A percentile compares a stretch with the other conserved stretches of the same genome.
phyloP scores from a whole-genome alignment of 139 green algal genomes.

The Mesotaenium endlicherianum region DNA sequence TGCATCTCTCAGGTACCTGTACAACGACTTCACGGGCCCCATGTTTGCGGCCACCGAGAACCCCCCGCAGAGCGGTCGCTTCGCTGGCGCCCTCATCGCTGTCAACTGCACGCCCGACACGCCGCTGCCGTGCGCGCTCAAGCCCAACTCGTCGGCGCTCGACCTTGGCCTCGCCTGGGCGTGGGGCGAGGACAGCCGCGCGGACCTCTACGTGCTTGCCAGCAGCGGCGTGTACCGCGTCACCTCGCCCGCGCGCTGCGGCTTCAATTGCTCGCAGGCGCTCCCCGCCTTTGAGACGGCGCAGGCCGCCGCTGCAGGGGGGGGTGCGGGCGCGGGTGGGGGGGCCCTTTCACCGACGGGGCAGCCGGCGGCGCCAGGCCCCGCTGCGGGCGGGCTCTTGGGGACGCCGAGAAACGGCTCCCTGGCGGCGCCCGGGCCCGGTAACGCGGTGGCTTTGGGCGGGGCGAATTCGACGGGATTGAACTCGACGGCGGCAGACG shows the following conservation, averaged over 20 bases:
- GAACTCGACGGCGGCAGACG: too few relatives aligned
- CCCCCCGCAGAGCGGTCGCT: background rate
- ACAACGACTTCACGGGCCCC: background rate
- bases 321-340: too few relatives aligned
- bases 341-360: too few relatives aligned
- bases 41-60: background rate
- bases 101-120: background rate
- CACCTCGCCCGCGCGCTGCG: background rate
- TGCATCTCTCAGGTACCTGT: slow-evolving; percentile 19
- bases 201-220: background rate
- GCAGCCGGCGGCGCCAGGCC: too few relatives aligned
- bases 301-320: too few relatives aligned
- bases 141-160: background rate
- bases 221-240: background rate
- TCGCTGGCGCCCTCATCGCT: background rate
- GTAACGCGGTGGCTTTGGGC: too few relatives aligned
- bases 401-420: too few relatives aligned
- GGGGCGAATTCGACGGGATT: too few relatives aligned
- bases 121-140: background rate
- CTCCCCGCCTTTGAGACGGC: too few relatives aligned
- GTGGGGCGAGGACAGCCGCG: slow-evolving; percentile 5
- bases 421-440: too few relatives aligned
- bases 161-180: background rate
- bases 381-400: too few relatives aligned
- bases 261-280: background rate